Conservation (phyloP, 2,329 filamentous ascomycete genomes). For the Colletotrichum chlorophyti region DNA sequence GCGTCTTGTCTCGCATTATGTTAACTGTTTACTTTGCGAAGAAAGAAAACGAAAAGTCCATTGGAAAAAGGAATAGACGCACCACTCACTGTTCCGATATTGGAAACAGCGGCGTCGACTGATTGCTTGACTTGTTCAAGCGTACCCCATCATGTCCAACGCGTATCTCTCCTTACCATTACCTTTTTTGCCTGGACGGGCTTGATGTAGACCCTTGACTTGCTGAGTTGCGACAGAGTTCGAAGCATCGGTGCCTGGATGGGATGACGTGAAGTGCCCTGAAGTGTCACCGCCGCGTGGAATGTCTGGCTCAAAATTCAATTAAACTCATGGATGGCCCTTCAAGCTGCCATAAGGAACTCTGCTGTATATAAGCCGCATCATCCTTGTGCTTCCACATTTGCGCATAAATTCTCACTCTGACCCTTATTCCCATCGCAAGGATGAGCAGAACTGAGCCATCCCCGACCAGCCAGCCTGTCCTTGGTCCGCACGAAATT, state of each 20-base stretch:
- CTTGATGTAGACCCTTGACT: background rate
- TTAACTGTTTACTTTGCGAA: too few species aligned
- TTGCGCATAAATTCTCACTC: constrained; percentile 20
- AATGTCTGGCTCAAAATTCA: constrained; percentile 20
- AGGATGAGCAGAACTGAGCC: background rate
- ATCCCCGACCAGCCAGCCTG: too few species aligned
- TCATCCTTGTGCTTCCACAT: constrained; percentile 15
- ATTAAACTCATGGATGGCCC: constrained; percentile 11
- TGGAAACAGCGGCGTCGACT: constrained; percentile 15
- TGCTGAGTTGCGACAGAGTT: constrained; percentile 13
- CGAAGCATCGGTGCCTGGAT: constrained; percentile 20
- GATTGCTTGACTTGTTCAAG: constrained; percentile 11
- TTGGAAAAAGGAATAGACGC: background rate
- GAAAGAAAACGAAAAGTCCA: too few species aligned
- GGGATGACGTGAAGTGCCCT: constrained; percentile 27
- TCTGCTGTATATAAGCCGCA: background rate
- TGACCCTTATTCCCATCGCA: constrained; percentile 12
- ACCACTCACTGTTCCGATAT: background rate
- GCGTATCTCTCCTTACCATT: too few species aligned
- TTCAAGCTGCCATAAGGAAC: background rate
- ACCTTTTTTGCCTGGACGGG: background rate
- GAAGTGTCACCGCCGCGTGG: constrained; percentile 10
- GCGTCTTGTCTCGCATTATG: too few species aligned
- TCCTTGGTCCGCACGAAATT: too few species aligned
- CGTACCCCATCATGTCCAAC: too few species aligned